A percentile compares a stretch with the other conserved stretches of the same genome.
These are phyloP conservation scores for Alternaria angustiovoidea DNA, from an alignment of 2,329 filamentous ascomycete species.

Conservation along the genomic window DNA sequence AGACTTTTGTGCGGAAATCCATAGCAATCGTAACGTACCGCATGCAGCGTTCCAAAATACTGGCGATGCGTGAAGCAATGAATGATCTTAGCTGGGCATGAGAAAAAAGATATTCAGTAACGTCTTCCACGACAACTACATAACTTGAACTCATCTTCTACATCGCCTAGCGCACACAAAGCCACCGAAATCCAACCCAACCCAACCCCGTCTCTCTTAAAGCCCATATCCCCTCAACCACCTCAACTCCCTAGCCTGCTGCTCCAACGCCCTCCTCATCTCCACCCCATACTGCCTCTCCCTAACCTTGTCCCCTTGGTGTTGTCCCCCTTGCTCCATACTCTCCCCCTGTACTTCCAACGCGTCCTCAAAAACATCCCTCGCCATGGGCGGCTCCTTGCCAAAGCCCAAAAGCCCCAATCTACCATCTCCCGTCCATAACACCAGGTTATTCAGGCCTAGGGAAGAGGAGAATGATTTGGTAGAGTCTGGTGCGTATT, in stretches of 20 bases:
- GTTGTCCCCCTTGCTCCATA: not conserved
- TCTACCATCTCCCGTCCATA: constrained; percentile 86
- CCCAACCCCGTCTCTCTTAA: not conserved
- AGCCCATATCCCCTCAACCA: constrained; percentile 75
- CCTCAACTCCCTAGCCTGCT: constrained; percentile 79
- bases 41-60: no score
- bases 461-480: constrained; percentile 14
- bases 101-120: no score
- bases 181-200: no score
- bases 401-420: constrained; percentile 72
- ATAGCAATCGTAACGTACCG: no score
- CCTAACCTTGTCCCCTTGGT: constrained; percentile 54
- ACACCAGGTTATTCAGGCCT: constrained; percentile 70
- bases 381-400: constrained; percentile 34
- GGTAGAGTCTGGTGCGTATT: not conserved
- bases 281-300: constrained; percentile 70
- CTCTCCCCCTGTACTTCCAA: constrained; percentile 49
- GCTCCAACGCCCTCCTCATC: constrained; percentile 78
- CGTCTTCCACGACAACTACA: no score
- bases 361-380: constrained; percentile 44
- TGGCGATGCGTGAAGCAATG: no score
- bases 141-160: no score
- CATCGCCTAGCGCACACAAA: no score
- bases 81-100: no score
- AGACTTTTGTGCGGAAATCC: fast-evolving